Evolutionary conservation across 345 rosid genomes (phyloP).

Genomic region (Aquilaria yunnanensis): DNA sequence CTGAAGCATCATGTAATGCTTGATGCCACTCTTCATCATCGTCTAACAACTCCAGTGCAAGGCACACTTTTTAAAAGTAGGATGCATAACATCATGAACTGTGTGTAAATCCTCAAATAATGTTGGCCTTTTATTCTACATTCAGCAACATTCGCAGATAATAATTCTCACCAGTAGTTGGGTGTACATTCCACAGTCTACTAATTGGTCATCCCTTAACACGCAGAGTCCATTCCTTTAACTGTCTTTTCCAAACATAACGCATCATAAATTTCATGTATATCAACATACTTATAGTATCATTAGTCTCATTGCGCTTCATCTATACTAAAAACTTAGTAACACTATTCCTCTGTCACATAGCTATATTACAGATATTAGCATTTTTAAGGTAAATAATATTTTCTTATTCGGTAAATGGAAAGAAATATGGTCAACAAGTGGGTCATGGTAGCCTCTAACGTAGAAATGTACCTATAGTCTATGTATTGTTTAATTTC

Average conservation of each 20-base stretch:
- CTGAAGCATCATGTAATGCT: not conserved
- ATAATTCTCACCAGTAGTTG: too few relatives aligned
- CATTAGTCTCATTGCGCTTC: not conserved
- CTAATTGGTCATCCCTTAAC: not conserved
- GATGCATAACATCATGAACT: not conserved
- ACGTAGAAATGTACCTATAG: not conserved
- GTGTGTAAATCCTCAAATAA: not conserved
- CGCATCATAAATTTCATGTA: not conserved
- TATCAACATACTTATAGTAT: not conserved
- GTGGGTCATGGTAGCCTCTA: not conserved
- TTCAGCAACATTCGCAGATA: too few relatives aligned
- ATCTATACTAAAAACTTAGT: not conserved
- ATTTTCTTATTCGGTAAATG: not conserved
- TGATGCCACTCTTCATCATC: not conserved
- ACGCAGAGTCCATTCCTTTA: not conserved
- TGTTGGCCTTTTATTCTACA: not conserved
- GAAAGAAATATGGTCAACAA: not conserved
- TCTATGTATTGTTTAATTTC: not conserved
- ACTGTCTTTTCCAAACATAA: not conserved
- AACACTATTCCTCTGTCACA: too few relatives aligned
- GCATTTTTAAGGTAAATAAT: too few relatives aligned
- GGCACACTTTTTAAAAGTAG: not conserved
- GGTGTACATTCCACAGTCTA: too few relatives aligned
- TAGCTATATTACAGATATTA: too few relatives aligned
- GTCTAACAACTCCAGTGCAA: not conserved